Conservation (phyloP, 768 basidiomycete genomes). For the Leucosporidium scottii region DNA sequence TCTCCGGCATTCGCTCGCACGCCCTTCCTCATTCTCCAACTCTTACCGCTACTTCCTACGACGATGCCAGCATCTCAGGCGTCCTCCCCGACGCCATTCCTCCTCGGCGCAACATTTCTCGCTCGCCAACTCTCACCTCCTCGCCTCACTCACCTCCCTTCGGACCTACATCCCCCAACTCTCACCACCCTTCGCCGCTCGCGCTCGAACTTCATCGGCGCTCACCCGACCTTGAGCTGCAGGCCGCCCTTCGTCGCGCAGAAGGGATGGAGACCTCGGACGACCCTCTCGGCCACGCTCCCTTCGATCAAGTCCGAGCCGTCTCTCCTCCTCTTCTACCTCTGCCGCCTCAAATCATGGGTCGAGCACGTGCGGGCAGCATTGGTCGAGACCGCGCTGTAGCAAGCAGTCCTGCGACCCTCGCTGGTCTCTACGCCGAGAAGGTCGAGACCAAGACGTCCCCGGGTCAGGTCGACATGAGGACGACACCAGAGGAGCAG, state of each 20-base stretch:
- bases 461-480: neutral
- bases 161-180: neutral
- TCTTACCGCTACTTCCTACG: neutral
- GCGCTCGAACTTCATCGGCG: neutral
- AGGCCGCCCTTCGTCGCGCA: neutral
- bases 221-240: neutral
- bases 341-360: neutral
- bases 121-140: neutral
- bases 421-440: constrained; percentile 18
- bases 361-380: neutral
- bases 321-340: too few relatives aligned
- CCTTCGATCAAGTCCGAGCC: too few relatives aligned
- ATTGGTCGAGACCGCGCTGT: too few relatives aligned
- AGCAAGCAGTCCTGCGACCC: neutral
- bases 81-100: neutral
- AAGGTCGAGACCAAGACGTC: constrained; percentile 1
- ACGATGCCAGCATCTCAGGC: too few relatives aligned
- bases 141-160: constrained; percentile 7
- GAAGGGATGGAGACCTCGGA: neutral
- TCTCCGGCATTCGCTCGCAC: constrained; percentile 27
- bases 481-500: neutral
- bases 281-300: too few relatives aligned
- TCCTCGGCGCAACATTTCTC: neutral
- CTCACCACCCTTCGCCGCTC: constrained; percentile 5
- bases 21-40: constrained; percentile 21